Evolutionary conservation across 495 filamentous ascomycete genomes (phyloP).

Genomic region (Hyaloscypha hepaticicola): DNA sequence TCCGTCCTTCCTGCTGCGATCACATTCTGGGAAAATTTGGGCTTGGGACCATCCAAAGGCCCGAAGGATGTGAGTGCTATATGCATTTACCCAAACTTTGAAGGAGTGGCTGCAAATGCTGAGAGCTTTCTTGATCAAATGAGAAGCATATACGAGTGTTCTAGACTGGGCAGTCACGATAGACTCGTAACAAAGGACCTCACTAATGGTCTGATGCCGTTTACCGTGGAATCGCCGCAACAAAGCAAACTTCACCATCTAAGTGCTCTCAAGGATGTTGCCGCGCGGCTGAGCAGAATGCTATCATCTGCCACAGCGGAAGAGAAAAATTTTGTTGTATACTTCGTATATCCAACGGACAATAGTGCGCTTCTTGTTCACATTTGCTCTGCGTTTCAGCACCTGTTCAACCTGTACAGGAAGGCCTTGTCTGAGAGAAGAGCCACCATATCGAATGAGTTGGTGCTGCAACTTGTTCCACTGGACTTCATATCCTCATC

Average conservation of each 20-base stretch:
- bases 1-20: constrained; percentile 79
- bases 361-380: constrained; percentile 64
- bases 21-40: constrained; percentile 88
- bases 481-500: constrained; percentile 66
- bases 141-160: constrained; percentile 71
- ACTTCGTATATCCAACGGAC: constrained; percentile 76
- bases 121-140: constrained; percentile 70
- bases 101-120: constrained; percentile 57
- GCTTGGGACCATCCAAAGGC: constrained; percentile 75
- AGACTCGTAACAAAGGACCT: constrained; percentile 51
- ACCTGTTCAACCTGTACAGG: constrained; percentile 69
- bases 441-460: constrained; percentile 55
- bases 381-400: constrained; percentile 75
- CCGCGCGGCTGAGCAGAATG: constrained; percentile 36
- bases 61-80: constrained; percentile 76
- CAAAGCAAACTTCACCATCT: constrained; percentile 25
- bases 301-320: constrained; percentile 45
- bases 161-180: constrained; percentile 72
- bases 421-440: constrained; percentile 51
- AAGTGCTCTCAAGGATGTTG: constrained; percentile 35
- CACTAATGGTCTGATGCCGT: constrained; percentile 48
- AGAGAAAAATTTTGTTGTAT: constrained; percentile 76
- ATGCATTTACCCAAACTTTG: constrained; percentile 71
- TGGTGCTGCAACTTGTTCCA: constrained; percentile 83
- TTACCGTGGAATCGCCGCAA: constrained; percentile 15